phyloP scores from a whole-genome alignment of 495 filamentous ascomycete genomes.

The Penicillium lagena region DNA sequence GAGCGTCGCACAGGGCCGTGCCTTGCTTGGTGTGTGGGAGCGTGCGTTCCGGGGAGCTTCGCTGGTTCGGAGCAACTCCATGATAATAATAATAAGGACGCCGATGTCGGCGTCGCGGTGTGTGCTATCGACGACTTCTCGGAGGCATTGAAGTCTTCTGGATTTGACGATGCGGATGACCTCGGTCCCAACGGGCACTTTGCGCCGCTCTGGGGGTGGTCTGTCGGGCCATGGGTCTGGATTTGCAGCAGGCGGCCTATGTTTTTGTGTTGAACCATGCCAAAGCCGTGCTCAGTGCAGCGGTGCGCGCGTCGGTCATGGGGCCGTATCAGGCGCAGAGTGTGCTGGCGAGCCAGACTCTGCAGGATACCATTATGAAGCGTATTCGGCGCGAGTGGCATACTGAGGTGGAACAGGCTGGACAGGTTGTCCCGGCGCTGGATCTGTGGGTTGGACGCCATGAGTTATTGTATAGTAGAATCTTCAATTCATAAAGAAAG shows the following conservation, averaged over 20 bases:
- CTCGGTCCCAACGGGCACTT: conserved; percentile 57
- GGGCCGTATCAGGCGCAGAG: conserved; percentile 91
- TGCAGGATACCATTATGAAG: conserved; percentile 56
- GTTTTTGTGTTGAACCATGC: conserved; percentile 83
- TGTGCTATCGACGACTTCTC: conserved; percentile 31
- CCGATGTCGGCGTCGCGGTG: conserved; percentile 17
- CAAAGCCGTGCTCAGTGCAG: conserved; percentile 82
- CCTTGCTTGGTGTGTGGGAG: conserved; percentile 86
- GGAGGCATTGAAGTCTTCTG: conserved; percentile 27
- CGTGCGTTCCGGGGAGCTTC: conserved; percentile 52
- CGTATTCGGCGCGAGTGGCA: conserved; percentile 55
- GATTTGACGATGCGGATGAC: conserved; percentile 18
- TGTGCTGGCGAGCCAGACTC: conserved; percentile 60
- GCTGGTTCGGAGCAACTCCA: conserved; percentile 1
- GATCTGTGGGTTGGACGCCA: conserved; percentile 95
- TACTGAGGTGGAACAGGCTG: conserved; percentile 64
- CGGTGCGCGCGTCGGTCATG: conserved; percentile 79
- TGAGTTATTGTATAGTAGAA: conserved; percentile 90
- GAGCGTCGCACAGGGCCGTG: conserved; percentile 75
- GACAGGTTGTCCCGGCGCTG: conserved; percentile 79
- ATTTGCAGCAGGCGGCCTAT: conserved; percentile 64
- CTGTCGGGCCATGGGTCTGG: conserved; percentile 54
- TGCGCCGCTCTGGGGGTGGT: conserved; percentile 72
- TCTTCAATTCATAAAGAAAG: conserved; percentile 69
- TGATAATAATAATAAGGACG: neutral